A percentile compares a stretch with the other conserved stretches of the same genome.
phyloP scores from a whole-genome alignment of 2,329 filamentous ascomycete species.

The Hypoxylon sp. region DNA sequence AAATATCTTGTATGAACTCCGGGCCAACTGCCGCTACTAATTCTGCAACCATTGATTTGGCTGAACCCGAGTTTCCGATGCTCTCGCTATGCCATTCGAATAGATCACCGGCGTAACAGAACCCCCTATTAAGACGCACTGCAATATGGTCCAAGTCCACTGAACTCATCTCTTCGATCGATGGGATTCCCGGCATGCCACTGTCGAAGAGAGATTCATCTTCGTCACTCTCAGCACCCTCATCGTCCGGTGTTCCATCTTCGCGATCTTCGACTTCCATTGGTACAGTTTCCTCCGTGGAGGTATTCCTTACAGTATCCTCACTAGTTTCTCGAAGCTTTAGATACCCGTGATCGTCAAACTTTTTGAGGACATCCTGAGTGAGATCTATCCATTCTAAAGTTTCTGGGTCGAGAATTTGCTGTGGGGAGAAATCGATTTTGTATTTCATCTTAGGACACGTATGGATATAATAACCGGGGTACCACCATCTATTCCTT shows the following conservation, averaged over 20 bases:
- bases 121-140: conserved; percentile 62
- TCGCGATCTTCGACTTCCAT: conserved; percentile 33
- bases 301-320: neutral
- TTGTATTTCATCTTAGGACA: conserved; percentile 91
- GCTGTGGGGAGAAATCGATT: conserved; percentile 81
- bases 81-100: conserved; percentile 71
- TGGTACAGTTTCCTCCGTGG: conserved; percentile 8
- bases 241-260: conserved; percentile 12
- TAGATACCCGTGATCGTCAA: conserved; percentile 72
- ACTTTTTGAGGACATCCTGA: conserved; percentile 63
- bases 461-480: conserved; percentile 84
- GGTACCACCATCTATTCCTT: conserved; percentile 78
- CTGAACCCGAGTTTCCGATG: conserved; percentile 63
- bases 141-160: conserved; percentile 73
- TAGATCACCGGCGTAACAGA: conserved; percentile 54
- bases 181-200: conserved; percentile 77
- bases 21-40: conserved; percentile 76
- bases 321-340: conserved; percentile 58
- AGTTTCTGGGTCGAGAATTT: conserved; percentile 78
- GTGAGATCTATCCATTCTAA: conserved; percentile 75
- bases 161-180: conserved; percentile 66
- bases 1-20: conserved; percentile 69
- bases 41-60: conserved; percentile 77
- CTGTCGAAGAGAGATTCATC: conserved; percentile 67
- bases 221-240: conserved; percentile 40